Evolutionary conservation across 2,329 filamentous ascomycete species (phyloP).

Genomic region (Cordyceps farinosa): DNA sequence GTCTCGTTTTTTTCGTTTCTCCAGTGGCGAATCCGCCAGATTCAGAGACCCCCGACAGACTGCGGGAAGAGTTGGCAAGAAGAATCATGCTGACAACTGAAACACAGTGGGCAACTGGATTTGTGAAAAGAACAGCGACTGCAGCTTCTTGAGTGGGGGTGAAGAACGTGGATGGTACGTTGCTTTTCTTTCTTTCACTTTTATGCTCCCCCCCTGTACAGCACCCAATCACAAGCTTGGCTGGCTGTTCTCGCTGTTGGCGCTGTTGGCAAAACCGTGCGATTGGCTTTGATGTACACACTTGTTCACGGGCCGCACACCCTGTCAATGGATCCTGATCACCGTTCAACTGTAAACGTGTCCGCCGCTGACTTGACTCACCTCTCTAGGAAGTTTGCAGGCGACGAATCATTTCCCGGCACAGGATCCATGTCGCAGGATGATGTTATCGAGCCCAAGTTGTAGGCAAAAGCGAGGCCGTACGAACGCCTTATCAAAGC

Average conservation of each 20-base stretch:
- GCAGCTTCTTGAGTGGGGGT: constrained; percentile 72
- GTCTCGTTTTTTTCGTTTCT: not conserved
- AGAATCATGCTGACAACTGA: constrained; percentile 29
- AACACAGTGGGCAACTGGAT: constrained; percentile 67
- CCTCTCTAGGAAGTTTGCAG: constrained; percentile 44
- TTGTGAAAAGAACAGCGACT: constrained; percentile 78
- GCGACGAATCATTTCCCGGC: constrained; percentile 53
- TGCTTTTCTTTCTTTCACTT: constrained; percentile 14
- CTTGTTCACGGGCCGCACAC: not conserved
- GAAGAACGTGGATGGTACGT: constrained; percentile 85
- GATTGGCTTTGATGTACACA: not conserved
- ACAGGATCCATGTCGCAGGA: constrained; percentile 35
- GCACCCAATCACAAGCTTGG: no score
- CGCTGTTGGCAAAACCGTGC: not conserved
- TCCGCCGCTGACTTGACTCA: not conserved
- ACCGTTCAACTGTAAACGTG: not conserved
- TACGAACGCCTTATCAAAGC: not conserved
- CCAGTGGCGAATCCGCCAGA: not conserved
- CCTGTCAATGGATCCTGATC: not conserved
- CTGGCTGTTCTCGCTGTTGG: not conserved
- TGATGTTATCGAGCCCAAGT: constrained; percentile 29
- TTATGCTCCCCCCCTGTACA: not conserved
- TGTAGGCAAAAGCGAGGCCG: constrained; percentile 23
- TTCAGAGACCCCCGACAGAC: not conserved
- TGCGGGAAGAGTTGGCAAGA: not conserved